Evolutionary conservation across 352 stramenopile species (phyloP).

Genomic region (Pythium diclinum): DNA sequence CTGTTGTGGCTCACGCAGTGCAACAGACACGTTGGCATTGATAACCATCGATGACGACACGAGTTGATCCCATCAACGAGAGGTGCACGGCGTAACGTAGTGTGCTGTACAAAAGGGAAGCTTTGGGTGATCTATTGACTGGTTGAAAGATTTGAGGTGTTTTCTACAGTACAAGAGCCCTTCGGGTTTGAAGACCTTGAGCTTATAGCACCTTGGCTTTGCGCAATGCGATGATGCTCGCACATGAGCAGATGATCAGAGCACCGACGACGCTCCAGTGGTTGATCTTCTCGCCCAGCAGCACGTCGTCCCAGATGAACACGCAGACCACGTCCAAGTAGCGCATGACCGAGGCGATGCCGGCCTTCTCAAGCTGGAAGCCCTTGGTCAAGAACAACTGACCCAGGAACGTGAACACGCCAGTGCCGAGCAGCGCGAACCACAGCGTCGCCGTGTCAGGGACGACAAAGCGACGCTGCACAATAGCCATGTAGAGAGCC

Average conservation of each 20-base stretch:
- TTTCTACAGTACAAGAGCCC: neutral
- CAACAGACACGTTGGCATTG: neutral
- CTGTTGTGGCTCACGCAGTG: neutral
- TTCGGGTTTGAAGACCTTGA: neutral
- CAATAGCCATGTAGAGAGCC: conserved; percentile 46
- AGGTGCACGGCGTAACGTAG: too few species aligned
- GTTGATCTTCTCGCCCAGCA: conserved; percentile 66
- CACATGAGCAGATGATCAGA: conserved; percentile 61
- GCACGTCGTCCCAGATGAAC: conserved; percentile 72
- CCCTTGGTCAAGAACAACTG: conserved; percentile 75
- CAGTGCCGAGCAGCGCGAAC: conserved; percentile 46
- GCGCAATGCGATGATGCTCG: conserved; percentile 61
- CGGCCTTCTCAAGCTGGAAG: conserved; percentile 83
- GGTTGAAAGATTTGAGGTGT: neutral
- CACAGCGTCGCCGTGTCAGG: conserved; percentile 41
- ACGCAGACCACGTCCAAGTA: conserved; percentile 84
- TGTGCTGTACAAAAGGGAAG: too few species aligned
- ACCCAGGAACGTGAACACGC: conserved; percentile 64
- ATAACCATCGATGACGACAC: neutral
- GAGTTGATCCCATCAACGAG: neutral
- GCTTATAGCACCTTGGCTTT: conserved; percentile 32
- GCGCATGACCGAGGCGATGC: conserved; percentile 80
- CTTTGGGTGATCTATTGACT: neutral
- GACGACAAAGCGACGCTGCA: conserved; percentile 51
- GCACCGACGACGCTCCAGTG: conserved; percentile 70